Evolutionary conservation across 1,284 basidiomycete species (phyloP).

Genomic region (Amylostereum areolatum): DNA sequence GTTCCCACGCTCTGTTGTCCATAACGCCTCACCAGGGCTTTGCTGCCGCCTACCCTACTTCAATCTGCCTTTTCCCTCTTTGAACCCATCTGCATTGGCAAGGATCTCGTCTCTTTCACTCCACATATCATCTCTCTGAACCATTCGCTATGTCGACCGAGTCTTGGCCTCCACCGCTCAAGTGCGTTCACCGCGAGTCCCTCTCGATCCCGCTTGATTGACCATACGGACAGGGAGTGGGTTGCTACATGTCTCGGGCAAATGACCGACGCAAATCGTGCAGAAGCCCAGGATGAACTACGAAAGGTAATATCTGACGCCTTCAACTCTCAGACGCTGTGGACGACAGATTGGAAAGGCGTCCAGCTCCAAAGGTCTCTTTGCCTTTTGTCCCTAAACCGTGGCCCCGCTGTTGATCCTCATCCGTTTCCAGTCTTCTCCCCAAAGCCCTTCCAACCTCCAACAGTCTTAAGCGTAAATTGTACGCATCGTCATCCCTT

Average conservation of each 20-base stretch:
- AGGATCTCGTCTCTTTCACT: not conserved
- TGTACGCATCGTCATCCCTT: conserved; percentile 30
- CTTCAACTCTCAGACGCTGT: conserved; percentile 72
- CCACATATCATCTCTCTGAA: not conserved
- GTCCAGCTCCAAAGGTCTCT: conserved; percentile 75
- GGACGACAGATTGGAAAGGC: conserved; percentile 84
- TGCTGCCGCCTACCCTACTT: not conserved
- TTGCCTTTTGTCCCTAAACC: conserved; percentile 9
- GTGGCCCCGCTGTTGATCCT: conserved; percentile 17
- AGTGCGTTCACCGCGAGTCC: conserved; percentile 18
- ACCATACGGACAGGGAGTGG: conserved; percentile 57
- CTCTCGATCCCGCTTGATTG: no score
- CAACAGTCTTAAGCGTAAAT: conserved; percentile 62
- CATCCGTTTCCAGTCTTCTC: conserved; percentile 41
- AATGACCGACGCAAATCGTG: conserved; percentile 71
- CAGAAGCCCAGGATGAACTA: conserved; percentile 74
- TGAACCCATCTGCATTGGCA: not conserved
- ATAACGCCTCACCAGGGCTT: no score
- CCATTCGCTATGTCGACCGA: conserved; percentile 25
- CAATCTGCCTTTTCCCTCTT: not conserved
- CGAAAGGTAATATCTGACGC: conserved; percentile 84
- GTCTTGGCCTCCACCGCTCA: conserved; percentile 33
- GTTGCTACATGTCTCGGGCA: conserved; percentile 77
- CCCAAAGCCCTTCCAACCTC: conserved; percentile 52
- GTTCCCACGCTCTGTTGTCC: conserved; percentile 5